These are phyloP conservation scores for Dactylis glomerata DNA, from an alignment of 176 grass and related monocot genomes.

Conservation along the genomic window DNA sequence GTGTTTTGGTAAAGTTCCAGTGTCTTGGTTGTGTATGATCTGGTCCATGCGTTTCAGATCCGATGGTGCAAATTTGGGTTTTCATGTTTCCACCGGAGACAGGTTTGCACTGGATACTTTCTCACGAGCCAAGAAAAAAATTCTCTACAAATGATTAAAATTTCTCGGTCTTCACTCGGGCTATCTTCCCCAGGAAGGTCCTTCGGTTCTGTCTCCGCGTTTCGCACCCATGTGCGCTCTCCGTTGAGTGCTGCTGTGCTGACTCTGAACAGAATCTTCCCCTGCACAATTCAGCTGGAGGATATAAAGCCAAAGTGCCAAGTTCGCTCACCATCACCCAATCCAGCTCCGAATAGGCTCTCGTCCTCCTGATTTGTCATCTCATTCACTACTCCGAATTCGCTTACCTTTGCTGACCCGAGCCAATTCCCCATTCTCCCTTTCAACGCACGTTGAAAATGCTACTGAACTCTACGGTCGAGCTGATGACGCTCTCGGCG, in stretches of 20 bases:
- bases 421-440: neutral
- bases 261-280: constrained; percentile 17
- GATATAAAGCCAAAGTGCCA: neutral
- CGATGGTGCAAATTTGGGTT: too few species aligned
- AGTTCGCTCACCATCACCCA: neutral
- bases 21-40: too few species aligned
- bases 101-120: too few species aligned
- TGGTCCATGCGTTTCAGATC: too few species aligned
- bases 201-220: neutral
- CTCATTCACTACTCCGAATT: neutral
- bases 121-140: too few species aligned
- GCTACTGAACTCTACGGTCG: neutral
- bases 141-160: neutral
- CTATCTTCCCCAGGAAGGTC: neutral
- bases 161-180: neutral
- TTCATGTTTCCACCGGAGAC: too few species aligned
- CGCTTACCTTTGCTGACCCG: neutral
- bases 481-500: constrained; percentile 26
- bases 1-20: too few species aligned
- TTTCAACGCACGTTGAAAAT: neutral
- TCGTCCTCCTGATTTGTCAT: too few species aligned
- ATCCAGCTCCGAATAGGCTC: neutral
- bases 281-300: neutral
- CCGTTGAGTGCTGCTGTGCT: neutral
- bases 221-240: neutral